These are phyloP conservation scores for Colletotrichum sidae DNA, from an alignment of 2,329 filamentous ascomycete genomes.

Conservation along the genomic window DNA sequence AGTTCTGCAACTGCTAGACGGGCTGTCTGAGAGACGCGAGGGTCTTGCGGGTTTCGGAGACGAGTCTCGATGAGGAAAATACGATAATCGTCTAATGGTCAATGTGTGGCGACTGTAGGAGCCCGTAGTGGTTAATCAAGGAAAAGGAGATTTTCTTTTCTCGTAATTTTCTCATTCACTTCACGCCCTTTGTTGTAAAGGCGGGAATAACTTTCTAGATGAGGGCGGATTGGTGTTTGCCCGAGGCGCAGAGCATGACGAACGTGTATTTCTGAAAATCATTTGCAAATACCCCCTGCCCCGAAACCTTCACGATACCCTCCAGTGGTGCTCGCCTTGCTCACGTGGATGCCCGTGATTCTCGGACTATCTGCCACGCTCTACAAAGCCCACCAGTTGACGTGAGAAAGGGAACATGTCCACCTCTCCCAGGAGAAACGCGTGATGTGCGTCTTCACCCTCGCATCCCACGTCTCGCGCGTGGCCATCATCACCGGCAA, in stretches of 20 bases:
- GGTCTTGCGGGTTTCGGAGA: not conserved
- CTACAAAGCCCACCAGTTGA: not conserved
- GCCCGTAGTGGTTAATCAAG: too few relatives aligned
- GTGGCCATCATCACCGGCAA: not conserved
- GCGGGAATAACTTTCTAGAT: too few relatives aligned
- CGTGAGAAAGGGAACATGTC: too few relatives aligned
- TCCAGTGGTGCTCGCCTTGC: not conserved
- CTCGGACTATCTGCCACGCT: constrained; percentile 1
- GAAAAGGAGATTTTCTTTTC: too few relatives aligned
- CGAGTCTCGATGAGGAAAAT: not conserved
- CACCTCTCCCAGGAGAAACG: too few relatives aligned
- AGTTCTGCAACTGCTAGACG: constrained; percentile 24
- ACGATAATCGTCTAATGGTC: too few relatives aligned
- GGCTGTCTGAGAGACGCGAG: not conserved
- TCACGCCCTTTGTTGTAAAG: too few relatives aligned
- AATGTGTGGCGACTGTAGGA: constrained; percentile 1
- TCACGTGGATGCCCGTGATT: not conserved
- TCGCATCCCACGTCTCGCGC: too few relatives aligned
- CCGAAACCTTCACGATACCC: not conserved
- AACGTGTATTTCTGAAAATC: constrained; percentile 6
- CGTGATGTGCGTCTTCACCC: too few relatives aligned
- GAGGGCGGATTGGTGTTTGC: not conserved
- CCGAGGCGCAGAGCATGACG: constrained; percentile 3
- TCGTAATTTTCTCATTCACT: too few relatives aligned
- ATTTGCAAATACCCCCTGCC: constrained; percentile 7